These are phyloP conservation scores for Pythium scleroteichum DNA, from an alignment of 352 stramenopile genomes.

Conservation along the genomic window DNA sequence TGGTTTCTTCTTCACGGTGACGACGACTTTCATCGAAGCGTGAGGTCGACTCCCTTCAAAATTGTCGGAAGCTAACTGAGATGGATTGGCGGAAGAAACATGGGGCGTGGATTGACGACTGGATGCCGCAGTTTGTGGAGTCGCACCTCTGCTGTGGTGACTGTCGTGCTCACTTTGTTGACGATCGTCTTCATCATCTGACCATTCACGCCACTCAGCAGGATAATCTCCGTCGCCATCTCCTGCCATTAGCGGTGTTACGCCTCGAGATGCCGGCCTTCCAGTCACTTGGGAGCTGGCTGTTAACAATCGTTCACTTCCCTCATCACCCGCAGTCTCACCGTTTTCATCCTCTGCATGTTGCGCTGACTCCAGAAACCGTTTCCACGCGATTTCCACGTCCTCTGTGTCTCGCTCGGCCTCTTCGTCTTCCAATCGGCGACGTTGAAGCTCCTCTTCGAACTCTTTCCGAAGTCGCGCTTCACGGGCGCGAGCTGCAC, in stretches of 20 bases:
- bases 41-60: neutral
- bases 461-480: constrained; percentile 18
- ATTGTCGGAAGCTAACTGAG: neutral
- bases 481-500: constrained; percentile 14
- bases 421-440: constrained; percentile 42
- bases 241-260: constrained; percentile 19
- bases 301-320: constrained; percentile 10
- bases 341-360: constrained; percentile 11
- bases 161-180: neutral
- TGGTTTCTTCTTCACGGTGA: constrained; percentile 11
- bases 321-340: neutral
- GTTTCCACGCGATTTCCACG: constrained; percentile 58
- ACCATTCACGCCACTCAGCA: constrained; percentile 21
- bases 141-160: neutral
- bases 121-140: constrained; percentile 15
- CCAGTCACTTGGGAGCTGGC: neutral
- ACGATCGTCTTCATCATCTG: constrained; percentile 4
- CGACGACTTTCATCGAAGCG: constrained; percentile 9
- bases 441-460: constrained; percentile 20
- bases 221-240: constrained; percentile 4
- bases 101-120: constrained; percentile 20
- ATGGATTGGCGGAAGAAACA: neutral
- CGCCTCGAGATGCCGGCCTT: neutral
- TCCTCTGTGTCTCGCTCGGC: constrained; percentile 47
- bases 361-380: constrained; percentile 49